Evolutionary conservation across 148 eudicot species (phyloP), one percentile per base, ranked within the genome.

Genomic region (Fagopyrum tataricum): DNA sequence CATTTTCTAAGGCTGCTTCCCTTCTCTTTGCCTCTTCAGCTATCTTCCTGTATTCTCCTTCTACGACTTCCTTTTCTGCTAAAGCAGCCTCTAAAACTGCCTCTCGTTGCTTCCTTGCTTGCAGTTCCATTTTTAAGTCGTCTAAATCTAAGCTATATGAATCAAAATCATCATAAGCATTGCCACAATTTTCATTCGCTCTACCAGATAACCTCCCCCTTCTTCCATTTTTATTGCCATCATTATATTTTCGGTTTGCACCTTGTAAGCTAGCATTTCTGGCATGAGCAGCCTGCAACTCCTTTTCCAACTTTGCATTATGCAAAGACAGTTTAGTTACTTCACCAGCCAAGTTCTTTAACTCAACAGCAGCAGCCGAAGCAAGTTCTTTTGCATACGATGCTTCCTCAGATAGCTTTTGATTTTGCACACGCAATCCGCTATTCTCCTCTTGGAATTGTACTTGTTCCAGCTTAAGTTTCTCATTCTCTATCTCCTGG

Each of bases 321-420:
- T 84, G 86, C 80, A 82, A 76, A 17, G 95, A 87, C 47, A 90
- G 81, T 70, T 79, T 87, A 37, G 89, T 87, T 41, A 90, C 88
- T 77, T 90, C 95, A 70, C 85, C 89, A 53, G 95, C 90, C 74
- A 90, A 76, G 78, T 83, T 86, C 58, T 84, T 84, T 31, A 90
- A 84, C 81, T 90, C 95, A 71, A 84, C 79, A 74, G 95, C 95
- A 18, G 95, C 95, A 76, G 89, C 95, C 17, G 91, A 85, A 12
- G 95, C 95, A 71, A 90, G 79, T 73, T 90, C 91, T 74, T 90
- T 90, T 17, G 95, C 95, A 73, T 82, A 87, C 37, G 88, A 80
- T 46, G 91, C 88, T 82, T 90, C 95, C 73, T 90, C 91, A 17
- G 84, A 82, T 73, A 87, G 70, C 73, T 87, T 87, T 77, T 85